Evolutionary conservation across 2,329 filamentous ascomycete species (phyloP), one percentile per base, ranked within the genome.

Genomic region (Coniochaeta sp.): DNA sequence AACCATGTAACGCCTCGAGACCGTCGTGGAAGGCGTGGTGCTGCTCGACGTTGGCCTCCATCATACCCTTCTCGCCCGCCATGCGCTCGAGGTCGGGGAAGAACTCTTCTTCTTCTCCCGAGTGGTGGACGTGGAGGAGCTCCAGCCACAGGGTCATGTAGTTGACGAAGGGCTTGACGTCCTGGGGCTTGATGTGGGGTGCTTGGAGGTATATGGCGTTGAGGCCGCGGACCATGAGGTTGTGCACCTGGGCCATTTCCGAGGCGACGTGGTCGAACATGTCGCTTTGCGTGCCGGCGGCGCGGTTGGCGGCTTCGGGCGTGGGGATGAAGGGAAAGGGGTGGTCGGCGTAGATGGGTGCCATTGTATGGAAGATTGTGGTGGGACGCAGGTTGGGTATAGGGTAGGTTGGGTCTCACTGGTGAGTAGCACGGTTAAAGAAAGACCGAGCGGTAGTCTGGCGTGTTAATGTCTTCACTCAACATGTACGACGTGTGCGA

Each of bases 11-110:
- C 0, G 42, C 31, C 1, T 61, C 60, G 6, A 72, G 22, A 0
- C 64, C 64, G 4, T 56, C 57, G 14, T 67, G 61, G 52, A 76
- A 75, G 1, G 59, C 58, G 8, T 63, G 59, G 53, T 75, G 72
- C 50, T 76, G 70, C n/a, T 66, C 64, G 2, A 74, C 59, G 53
- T 71, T 75, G 40, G 52, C 57, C 10, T 70, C 67, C 70, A 74
- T 73, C 22, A 72, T 53, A 1, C 67, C 67, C 33, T 60, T 56
- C 8, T 66, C 63, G 0, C 65, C 69, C 4, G 63, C 54, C 18
- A 69, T 50, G 30, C 59, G 52, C 52, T 72, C 67, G 9, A 74
- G 62, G 2, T 60, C 58, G 0, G 70, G 68, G 54, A 76, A 75
- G 38, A 71, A 61, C 24, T 54, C 31, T 3, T 53, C 55, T 49